Evolutionary conservation across 2,329 filamentous ascomycete genomes (phyloP).

Genomic region (Trichothecium sympodiale): DNA sequence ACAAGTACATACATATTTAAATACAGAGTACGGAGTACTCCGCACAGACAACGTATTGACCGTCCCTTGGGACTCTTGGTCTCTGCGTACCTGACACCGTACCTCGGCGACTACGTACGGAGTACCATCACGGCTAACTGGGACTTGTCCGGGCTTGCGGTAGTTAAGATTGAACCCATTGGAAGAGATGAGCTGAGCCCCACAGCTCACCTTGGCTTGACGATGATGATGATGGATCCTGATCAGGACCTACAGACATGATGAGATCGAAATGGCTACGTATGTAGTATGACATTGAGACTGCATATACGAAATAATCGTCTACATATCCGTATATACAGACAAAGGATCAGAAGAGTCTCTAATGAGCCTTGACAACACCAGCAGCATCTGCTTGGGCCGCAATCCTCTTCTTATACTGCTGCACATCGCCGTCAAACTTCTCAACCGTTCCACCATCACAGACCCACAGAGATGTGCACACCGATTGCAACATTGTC

Average conservation of each 20-base stretch:
- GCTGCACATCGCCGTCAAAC: conserved; percentile 88
- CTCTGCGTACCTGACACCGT: neutral
- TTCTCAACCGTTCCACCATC: conserved; percentile 90
- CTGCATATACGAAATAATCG: neutral
- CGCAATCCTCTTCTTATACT: conserved; percentile 94
- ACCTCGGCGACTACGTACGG: neutral
- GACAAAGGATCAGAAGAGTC: conserved; percentile 1
- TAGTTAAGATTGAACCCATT: conserved; percentile 3
- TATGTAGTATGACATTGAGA: neutral
- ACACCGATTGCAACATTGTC: conserved; percentile 95
- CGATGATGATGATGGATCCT: neutral
- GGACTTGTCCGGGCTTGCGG: conserved; percentile 1
- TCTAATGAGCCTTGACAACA: conserved; percentile 59
- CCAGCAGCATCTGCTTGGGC: conserved; percentile 81
- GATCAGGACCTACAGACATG: neutral
- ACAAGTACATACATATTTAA: too few species aligned
- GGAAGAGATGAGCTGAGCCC: conserved; percentile 6
- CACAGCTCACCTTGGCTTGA: neutral
- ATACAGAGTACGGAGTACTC: too few species aligned
- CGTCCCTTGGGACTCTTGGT: conserved; percentile 2
- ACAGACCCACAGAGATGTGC: conserved; percentile 91
- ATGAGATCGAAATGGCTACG: neutral
- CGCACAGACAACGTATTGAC: too few species aligned
- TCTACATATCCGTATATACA: too few species aligned
- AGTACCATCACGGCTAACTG: too few species aligned